Evolutionary conservation across 176 grass and related monocot species (phyloP).

Genomic region (Triticum turgidum): DNA sequence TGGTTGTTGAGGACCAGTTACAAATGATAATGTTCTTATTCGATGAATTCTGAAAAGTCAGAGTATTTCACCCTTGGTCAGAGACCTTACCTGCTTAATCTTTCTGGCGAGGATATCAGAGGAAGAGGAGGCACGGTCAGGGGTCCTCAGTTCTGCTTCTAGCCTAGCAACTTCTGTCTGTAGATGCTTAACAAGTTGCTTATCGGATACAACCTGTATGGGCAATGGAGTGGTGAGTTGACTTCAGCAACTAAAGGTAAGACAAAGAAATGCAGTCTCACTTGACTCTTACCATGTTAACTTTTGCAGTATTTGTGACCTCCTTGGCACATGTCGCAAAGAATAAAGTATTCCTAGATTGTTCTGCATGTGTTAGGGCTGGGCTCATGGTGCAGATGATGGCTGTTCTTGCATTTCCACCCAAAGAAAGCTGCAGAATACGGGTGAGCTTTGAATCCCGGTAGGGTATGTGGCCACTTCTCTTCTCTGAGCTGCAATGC

Average conservation of each 20-base stretch:
- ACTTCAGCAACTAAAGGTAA: slow-evolving; percentile 1
- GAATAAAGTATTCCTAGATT: slow-evolving; percentile 91
- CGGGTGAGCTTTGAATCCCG: slow-evolving; percentile 91
- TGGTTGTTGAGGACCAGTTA: slow-evolving; percentile 23
- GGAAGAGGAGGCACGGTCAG: slow-evolving; percentile 57
- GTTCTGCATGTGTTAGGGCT: slow-evolving; percentile 73
- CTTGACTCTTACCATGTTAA: slow-evolving; percentile 76
- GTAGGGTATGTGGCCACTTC: slow-evolving; percentile 87
- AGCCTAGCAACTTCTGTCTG: slow-evolving; percentile 89
- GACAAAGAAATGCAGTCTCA: slow-evolving; percentile 5
- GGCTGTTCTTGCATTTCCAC: slow-evolving; percentile 94
- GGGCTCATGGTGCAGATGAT: slow-evolving; percentile 99
- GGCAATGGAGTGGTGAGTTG: background rate
- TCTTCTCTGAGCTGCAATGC: slow-evolving; percentile 65
- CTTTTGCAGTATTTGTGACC: slow-evolving; percentile 89
- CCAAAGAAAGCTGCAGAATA: slow-evolving; percentile 92
- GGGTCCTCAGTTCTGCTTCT: slow-evolving; percentile 83
- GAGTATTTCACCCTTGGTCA: slow-evolving; percentile 10
- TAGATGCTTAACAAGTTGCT: slow-evolving; percentile 86
- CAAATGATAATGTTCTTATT: slow-evolving; percentile 7
- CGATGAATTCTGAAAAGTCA: background rate
- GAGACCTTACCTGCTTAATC: slow-evolving; percentile 68
- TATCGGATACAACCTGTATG: slow-evolving; percentile 86
- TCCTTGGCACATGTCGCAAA: slow-evolving; percentile 94
- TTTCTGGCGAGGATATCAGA: slow-evolving; percentile 63